phyloP scores from a whole-genome alignment of 2,329 filamentous ascomycete genomes.

The Xylariaceae sp. region DNA sequence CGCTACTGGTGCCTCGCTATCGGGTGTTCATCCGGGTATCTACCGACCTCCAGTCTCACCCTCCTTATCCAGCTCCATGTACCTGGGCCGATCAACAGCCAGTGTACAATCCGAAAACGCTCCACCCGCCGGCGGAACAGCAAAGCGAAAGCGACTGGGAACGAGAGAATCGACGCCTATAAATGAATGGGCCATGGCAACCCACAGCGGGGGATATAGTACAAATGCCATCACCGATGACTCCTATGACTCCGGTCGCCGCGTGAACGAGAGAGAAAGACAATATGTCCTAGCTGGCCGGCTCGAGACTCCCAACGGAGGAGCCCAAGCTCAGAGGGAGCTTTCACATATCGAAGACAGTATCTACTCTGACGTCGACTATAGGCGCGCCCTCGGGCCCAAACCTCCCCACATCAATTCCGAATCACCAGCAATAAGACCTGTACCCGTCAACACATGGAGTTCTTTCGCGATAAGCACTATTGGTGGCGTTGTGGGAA shows the following conservation, averaged over 20 bases:
- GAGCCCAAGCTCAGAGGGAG: conserved; percentile 26
- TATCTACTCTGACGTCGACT: conserved; percentile 54
- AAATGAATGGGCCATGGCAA: conserved; percentile 27
- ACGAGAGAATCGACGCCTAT: conserved; percentile 32
- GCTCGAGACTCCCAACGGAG: conserved; percentile 44
- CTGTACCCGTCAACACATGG: conserved; percentile 43
- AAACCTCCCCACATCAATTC: conserved; percentile 38
- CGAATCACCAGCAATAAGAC: conserved; percentile 32
- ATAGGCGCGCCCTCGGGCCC: conserved; percentile 49
- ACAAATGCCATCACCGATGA: conserved; percentile 28
- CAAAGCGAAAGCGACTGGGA: conserved; percentile 46
- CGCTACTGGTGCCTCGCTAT: conserved; percentile 19
- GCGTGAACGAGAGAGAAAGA: conserved; percentile 21
- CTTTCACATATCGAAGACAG: conserved; percentile 45
- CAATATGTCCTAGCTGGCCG: conserved; percentile 52
- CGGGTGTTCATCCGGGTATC: conserved; percentile 41
- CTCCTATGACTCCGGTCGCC: conserved; percentile 11
- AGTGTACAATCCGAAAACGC: conserved; percentile 32
- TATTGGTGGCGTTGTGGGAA: conserved; percentile 66
- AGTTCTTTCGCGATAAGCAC: conserved; percentile 56
- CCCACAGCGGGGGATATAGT: conserved; percentile 24
- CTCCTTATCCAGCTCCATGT: conserved; percentile 35
- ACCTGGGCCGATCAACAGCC: conserved; percentile 39
- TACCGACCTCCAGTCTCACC: conserved; percentile 45
- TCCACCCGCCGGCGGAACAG: conserved; percentile 28